These are phyloP conservation scores for Botrytis fabae DNA, from an alignment of 2,329 filamentous ascomycete genomes.

Conservation along the genomic window DNA sequence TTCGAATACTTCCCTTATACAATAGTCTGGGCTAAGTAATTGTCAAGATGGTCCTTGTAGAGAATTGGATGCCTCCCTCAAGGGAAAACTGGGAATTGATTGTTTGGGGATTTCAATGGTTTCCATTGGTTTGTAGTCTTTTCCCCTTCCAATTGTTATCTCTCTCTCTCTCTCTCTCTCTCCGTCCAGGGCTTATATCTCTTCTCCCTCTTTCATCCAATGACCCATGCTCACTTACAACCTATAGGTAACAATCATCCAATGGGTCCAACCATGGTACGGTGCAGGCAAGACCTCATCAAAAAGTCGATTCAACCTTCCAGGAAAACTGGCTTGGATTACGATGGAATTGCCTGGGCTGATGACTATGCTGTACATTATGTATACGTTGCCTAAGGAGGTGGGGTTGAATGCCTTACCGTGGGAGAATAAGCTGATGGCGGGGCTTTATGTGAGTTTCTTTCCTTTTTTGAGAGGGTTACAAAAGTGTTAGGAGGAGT, in stretches of 20 bases:
- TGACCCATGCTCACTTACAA: neutral
- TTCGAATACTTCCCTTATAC: neutral
- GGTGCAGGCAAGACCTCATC: constrained; percentile 91
- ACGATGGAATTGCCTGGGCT: constrained; percentile 84
- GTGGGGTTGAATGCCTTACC: constrained; percentile 63
- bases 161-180: neutral
- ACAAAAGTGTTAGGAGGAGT: neutral
- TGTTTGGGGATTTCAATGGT: constrained; percentile 53
- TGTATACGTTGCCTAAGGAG: constrained; percentile 62
- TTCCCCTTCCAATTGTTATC: neutral
- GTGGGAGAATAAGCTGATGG: constrained; percentile 77
- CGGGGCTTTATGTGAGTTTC: constrained; percentile 57
- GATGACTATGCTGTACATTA: constrained; percentile 74
- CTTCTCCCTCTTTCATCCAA: neutral
- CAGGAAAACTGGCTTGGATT: constrained; percentile 83
- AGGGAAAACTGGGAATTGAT: constrained; percentile 58
- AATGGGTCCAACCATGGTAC: constrained; percentile 78
- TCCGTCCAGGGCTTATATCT: neutral
- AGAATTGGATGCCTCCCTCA: constrained; percentile 53
- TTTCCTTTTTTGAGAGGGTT: neutral
- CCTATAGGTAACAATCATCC: constrained; percentile 65
- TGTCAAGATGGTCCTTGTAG: constrained; percentile 34
- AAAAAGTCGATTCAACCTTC: constrained; percentile 74
- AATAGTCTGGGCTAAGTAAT: neutral
- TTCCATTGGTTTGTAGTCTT: constrained; percentile 46